phyloP scores from a whole-genome alignment of 2,329 filamentous ascomycete species.

The Trichoderma harzianum region DNA sequence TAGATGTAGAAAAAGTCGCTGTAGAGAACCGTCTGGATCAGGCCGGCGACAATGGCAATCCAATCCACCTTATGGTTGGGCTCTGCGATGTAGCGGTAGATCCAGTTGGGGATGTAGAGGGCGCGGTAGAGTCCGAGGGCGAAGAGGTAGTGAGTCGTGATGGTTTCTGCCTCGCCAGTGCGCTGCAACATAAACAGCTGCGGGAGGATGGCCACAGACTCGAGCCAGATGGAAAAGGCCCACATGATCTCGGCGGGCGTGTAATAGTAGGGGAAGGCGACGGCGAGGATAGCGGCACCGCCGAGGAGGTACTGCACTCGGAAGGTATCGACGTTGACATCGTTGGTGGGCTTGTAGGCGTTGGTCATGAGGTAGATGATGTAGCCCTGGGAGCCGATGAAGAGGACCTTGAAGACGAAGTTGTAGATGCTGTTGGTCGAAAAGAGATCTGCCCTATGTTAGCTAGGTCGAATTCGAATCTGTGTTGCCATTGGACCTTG shows the following conservation, averaged over 20 bases:
- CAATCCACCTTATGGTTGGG: constrained; percentile 70
- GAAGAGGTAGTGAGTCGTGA: constrained; percentile 96
- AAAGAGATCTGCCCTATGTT: constrained; percentile 67
- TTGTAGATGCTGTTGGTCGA: constrained; percentile 85
- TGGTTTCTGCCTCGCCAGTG: constrained; percentile 98
- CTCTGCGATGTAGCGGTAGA: constrained; percentile 83
- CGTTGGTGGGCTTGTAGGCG: constrained; percentile 95
- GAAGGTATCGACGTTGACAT: constrained; percentile 96
- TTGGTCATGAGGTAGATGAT: constrained; percentile 98
- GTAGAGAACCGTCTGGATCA: constrained; percentile 92
- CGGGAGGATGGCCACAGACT: constrained; percentile 92
- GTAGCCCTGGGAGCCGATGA: constrained; percentile 86
- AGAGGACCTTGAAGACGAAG: constrained; percentile 91
- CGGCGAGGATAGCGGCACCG: constrained; percentile 71
- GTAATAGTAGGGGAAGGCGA: constrained; percentile 85
- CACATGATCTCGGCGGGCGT: constrained; percentile 82
- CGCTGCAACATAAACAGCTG: constrained; percentile 98
- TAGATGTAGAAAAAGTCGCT: constrained; percentile 99
- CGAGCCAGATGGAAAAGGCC: constrained; percentile 98
- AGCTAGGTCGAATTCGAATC: background rate
- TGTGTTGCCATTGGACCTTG: background rate
- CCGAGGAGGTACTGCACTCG: constrained; percentile 91
- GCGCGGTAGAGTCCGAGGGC: constrained; percentile 88
- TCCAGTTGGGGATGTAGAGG: constrained; percentile 98
- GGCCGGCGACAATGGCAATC: constrained; percentile 82